These are phyloP conservation scores for Heliamphora pulchella DNA, from an alignment of 179 eudicot genomes.

Conservation along the genomic window DNA sequence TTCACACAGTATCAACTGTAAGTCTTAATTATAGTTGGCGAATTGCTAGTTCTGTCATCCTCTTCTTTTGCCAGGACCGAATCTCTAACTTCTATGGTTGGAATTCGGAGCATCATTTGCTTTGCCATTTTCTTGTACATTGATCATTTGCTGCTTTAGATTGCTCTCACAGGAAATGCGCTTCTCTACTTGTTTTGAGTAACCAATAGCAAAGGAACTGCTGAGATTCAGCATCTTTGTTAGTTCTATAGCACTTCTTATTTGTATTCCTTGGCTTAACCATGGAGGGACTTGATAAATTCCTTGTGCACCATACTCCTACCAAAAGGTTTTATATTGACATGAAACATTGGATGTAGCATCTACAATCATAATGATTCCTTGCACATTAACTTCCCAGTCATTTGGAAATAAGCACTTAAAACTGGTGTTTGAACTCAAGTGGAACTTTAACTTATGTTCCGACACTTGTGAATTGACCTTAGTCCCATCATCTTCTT, in stretches of 20 bases:
- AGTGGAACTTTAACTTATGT: too few species aligned
- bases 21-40: neutral
- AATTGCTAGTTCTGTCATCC: constrained; percentile 2
- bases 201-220: neutral
- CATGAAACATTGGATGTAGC: neutral
- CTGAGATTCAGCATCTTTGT: neutral
- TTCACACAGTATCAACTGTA: neutral
- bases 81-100: neutral
- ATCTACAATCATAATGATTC: too few species aligned
- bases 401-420: too few species aligned
- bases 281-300: neutral
- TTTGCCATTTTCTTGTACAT: neutral
- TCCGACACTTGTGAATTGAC: too few species aligned
- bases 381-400: too few species aligned
- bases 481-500: too few species aligned
- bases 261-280: constrained; percentile 1
- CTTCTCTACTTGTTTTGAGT: neutral
- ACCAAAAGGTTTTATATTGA: neutral
- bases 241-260: neutral
- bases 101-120: neutral
- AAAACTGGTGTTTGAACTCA: too few species aligned
- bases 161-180: neutral
- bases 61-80: neutral
- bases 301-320: neutral
- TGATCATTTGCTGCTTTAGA: neutral